These are phyloP conservation scores for Russula virescens DNA, from an alignment of 768 basidiomycete genomes.

Conservation along the genomic window DNA sequence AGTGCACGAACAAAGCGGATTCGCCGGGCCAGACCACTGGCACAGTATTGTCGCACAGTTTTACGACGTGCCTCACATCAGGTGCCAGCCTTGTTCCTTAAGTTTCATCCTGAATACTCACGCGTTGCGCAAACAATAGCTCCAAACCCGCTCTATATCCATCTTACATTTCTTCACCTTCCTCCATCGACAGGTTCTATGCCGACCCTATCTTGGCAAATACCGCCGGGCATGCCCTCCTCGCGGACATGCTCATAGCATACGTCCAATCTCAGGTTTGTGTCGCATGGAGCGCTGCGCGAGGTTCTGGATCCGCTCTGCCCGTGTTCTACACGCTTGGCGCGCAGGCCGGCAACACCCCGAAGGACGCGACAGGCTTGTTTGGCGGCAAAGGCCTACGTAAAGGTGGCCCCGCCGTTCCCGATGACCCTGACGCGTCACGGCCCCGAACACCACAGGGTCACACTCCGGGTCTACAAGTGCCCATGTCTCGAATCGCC, in stretches of 20 bases:
- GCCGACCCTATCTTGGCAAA: slow-evolving; percentile 81
- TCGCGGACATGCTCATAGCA: slow-evolving; percentile 86
- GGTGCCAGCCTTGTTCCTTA: slow-evolving; percentile 33
- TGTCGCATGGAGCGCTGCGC: slow-evolving; percentile 68
- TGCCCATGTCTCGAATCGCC: slow-evolving; percentile 71
- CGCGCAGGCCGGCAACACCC: slow-evolving; percentile 34
- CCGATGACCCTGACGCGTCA: slow-evolving; percentile 19
- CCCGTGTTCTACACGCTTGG: slow-evolving; percentile 22
- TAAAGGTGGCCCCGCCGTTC: slow-evolving; percentile 42
- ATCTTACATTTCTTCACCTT: slow-evolving; percentile 70
- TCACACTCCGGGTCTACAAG: slow-evolving; percentile 35
- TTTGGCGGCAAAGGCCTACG: slow-evolving; percentile 84
- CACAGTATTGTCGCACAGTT: slow-evolving; percentile 91
- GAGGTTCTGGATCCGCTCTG: slow-evolving; percentile 18
- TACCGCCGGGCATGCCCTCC: slow-evolving; percentile 70
- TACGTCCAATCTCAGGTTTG: slow-evolving; percentile 92
- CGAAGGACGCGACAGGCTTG: slow-evolving; percentile 50
- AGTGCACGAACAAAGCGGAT: slow-evolving; percentile 69
- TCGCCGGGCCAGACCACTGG: slow-evolving; percentile 84
- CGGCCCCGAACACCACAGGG: slow-evolving; percentile 19
- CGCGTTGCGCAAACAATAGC: slow-evolving; percentile 32
- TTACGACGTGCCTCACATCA: slow-evolving; percentile 93
- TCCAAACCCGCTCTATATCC: slow-evolving; percentile 79
- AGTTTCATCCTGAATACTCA: neutral
- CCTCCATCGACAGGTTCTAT: slow-evolving; percentile 64